Base-by-base conservation (phyloP, 305 asterid genomes). In the Striga hermonthica region DNA sequence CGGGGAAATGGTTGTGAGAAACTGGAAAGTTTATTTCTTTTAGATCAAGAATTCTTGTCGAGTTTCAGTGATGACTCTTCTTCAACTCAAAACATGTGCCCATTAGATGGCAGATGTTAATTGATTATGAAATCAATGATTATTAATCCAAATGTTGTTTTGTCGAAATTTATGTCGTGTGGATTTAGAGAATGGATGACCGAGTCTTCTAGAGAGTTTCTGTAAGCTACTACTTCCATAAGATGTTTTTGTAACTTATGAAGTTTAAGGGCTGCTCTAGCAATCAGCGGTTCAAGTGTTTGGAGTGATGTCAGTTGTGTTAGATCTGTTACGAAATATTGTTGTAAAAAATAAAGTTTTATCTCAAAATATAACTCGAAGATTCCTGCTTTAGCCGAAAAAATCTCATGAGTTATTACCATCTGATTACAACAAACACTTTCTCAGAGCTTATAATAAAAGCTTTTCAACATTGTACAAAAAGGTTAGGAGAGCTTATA, bases 21-120 rank as follows among this genome's bases (percentile, higher is more conserved):
- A 22, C 31, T 22, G 31, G 31, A 22, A 22, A 22, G 31, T 22
- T 22, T 1, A 22, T 22, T 2, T 22, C 31, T 22, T 22, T 22
- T 22, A 22, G 31, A 22, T 22, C 31, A 22, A 22, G 31, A 22
- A 22, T 22, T 22, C 31, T 22, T 22, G 31, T 22, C 1, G 31
- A 22, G 31, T 22, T 22, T 22, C 31, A 22, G 31, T 22, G 31
- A 22, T 44, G 49, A 4, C 9, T 9, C 35, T 43, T 61, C 55
- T 61, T 43, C 55, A 10, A 43, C 54, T 6, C 41, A 38, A 40
- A 38, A 38, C 48, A 44, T 44, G 64, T 41, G 49, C 65, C 31
- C 31, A 22, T 39, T 40, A 7, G 3, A 1, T 38, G 15, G 45
- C 12, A 14, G 22, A 14, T 10, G 3, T n/a, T 1, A 37, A 13